Evolutionary conservation across 495 filamentous ascomycete genomes (phyloP), one percentile per base, ranked within the genome.

Genomic region (Podospora sp.): DNA sequence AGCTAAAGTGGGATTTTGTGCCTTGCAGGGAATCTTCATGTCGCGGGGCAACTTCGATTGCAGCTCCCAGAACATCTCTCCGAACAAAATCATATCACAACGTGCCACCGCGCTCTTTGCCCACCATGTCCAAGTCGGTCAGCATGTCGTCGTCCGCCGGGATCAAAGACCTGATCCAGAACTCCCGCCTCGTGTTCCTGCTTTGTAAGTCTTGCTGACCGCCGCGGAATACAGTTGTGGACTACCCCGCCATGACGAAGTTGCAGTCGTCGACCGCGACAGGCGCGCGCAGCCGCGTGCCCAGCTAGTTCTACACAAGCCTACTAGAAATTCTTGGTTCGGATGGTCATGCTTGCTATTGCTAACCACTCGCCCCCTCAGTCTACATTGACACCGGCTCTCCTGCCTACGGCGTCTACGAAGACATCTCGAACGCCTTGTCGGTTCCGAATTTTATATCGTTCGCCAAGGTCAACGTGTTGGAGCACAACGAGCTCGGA

Each of bases 391-490:
- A 90, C 40, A 46, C 40, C 40, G 14, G 16, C 40, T 46, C 16
- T 6, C 40, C 40, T 66, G 90, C 90, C n/a, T 92, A 93, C 11
- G 75, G 24, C 7, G 22, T 91, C 62, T 97, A 92, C 79, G 91
- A 94, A 70, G 85, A 90, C 78, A 85, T 97, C 51, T 89, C 92
- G 21, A 73, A 74, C 60, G 84, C 88, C 70, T 85, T 95, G 35
- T 91, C 92, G 1, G 86, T 88, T 27, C 88, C 90, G 20, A 88
- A 89, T 65, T 81, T 84, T 59, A 89, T 96, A 66, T 91, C 88
- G 64, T 97, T 97, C 75, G 89, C 87, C 75, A 96, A 96, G 81
- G 84, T 97, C 79, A 87, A 98, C 80, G 89, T 88, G 57, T 92
- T 96, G 62, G 70, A 86, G 24, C 91, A 94, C 75, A 82, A 88